Conservation (phyloP, 2,329 filamentous ascomycete genomes). For the Neofusicoccum ribis region DNA sequence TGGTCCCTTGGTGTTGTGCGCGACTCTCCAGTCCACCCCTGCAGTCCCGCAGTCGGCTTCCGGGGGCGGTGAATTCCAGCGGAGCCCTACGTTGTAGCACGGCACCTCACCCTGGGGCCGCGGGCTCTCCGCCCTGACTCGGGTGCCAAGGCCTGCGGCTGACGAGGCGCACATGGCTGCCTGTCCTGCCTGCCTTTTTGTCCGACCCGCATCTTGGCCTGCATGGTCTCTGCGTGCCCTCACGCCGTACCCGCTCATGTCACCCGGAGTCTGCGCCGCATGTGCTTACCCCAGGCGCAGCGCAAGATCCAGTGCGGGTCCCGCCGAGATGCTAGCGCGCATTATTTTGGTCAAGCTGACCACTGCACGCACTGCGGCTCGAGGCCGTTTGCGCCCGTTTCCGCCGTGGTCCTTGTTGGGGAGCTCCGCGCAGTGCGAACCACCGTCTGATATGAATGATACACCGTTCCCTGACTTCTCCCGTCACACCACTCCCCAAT, state of each 20-base stretch:
- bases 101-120: no score
- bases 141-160: no score
- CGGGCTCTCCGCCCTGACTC: no score
- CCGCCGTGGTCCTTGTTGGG: neutral
- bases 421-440: neutral
- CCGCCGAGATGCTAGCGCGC: neutral
- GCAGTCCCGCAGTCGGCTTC: no score
- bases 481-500: neutral
- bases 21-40: neutral
- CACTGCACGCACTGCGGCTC: neutral
- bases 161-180: neutral
- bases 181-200: neutral
- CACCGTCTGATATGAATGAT: neutral
- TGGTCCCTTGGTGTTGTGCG: neutral
- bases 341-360: neutral
- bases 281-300: neutral
- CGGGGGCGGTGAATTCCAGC: no score
- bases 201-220: neutral
- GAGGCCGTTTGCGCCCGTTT: neutral
- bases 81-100: neutral
- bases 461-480: neutral
- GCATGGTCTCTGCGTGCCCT: neutral
- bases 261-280: no score
- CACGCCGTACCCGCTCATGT: neutral
- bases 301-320: neutral